A percentile compares a stretch with the other conserved stretches of the same genome.
Conservation (phyloP, 208 protist species). For the Trypanosoma cruzi region DNA sequence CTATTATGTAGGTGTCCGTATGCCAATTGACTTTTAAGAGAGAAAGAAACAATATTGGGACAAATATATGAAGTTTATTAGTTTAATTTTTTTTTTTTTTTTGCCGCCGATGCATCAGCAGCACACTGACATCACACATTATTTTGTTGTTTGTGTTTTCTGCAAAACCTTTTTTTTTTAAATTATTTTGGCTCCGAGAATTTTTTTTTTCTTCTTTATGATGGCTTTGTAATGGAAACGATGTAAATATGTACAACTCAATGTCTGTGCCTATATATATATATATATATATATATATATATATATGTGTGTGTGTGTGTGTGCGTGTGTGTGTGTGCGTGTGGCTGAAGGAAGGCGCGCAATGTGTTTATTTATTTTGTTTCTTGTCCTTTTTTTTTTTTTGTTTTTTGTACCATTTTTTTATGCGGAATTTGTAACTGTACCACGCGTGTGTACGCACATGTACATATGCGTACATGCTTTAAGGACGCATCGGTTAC, state of each 20-base stretch:
- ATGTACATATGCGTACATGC: background rate
- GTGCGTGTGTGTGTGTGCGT: too few species aligned
- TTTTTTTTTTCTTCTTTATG: background rate
- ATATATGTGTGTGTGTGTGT: too few species aligned
- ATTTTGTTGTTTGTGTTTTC: background rate
- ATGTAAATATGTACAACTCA: background rate
- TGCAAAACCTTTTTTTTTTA: background rate
- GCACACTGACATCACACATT: background rate
- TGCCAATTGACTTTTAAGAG: slow-evolving; percentile 6
- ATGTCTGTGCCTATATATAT: too few species aligned
- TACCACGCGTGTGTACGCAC: too few species aligned
- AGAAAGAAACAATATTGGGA: background rate
- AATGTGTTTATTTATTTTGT: background rate
- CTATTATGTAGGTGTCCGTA: slow-evolving; percentile 25
- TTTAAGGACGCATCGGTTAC: background rate
- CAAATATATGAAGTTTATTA: background rate
- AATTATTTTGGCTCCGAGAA: background rate
- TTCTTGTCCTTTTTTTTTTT: background rate
- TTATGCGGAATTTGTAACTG: background rate
- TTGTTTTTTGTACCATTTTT: background rate
- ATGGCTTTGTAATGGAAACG: background rate
- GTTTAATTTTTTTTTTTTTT: slow-evolving; percentile 5
- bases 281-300: too few species aligned
- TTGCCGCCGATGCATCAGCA: background rate
- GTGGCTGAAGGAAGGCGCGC: too few species aligned